phyloP scores from a whole-genome alignment of 2,329 filamentous ascomycete species.

The Xenoacremonium recifei region DNA sequence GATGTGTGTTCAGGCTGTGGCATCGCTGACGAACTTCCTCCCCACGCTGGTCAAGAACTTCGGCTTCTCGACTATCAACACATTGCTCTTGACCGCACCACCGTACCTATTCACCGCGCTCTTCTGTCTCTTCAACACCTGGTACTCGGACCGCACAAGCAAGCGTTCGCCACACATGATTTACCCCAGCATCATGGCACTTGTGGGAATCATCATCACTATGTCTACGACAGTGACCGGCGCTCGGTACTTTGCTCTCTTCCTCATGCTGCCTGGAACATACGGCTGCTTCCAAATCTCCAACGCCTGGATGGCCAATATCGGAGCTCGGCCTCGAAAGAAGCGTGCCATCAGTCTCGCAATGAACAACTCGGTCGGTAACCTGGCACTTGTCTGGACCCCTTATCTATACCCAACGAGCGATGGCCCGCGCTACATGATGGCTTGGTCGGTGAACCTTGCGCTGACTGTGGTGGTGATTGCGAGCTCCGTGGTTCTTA shows the following conservation, averaged over 20 bases:
- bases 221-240: conserved; percentile 16
- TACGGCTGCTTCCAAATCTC: conserved; percentile 14
- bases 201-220: conserved; percentile 12
- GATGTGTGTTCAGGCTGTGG: conserved; percentile 28
- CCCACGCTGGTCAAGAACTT: conserved; percentile 29
- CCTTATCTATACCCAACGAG: conserved; percentile 14
- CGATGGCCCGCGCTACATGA: conserved; percentile 11
- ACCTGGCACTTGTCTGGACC: conserved; percentile 17
- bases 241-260: conserved; percentile 21
- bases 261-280: conserved; percentile 18
- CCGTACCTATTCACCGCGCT: conserved; percentile 28
- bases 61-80: conserved; percentile 25
- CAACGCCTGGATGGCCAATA: conserved; percentile 14
- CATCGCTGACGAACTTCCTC: conserved; percentile 31
- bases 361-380: conserved; percentile 18
- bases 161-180: conserved; percentile 18
- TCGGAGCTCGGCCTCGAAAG: conserved; percentile 8
- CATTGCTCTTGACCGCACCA: conserved; percentile 28
- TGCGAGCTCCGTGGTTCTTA: conserved; percentile 18
- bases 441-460: conserved; percentile 13
- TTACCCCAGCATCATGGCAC: conserved; percentile 8
- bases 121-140: conserved; percentile 27
- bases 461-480: conserved; percentile 20
- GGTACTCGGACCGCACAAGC: conserved; percentile 27
- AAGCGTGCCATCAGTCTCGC: conserved; percentile 13